Evolutionary conservation across 2,329 filamentous ascomycete genomes (phyloP).

Genomic region (Fusarium armeniacum): DNA sequence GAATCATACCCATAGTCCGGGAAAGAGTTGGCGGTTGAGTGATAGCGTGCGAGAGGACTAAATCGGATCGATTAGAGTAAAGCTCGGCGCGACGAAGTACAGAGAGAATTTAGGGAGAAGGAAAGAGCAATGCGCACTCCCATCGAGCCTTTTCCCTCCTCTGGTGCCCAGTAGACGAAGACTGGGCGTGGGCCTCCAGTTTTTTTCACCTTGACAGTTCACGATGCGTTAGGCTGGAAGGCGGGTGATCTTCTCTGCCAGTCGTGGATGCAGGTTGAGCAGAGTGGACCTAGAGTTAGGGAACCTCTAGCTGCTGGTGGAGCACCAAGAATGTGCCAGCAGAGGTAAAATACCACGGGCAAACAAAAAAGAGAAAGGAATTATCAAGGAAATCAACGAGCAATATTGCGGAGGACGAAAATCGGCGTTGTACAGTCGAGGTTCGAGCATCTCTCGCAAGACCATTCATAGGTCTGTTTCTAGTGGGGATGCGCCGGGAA

Average conservation of each 20-base stretch:
- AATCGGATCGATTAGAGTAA: slow-evolving; percentile 23
- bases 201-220: slow-evolving; percentile 48
- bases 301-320: slow-evolving; percentile 4
- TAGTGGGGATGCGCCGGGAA: slow-evolving; percentile 43
- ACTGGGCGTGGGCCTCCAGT: slow-evolving; percentile 49
- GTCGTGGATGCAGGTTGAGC: slow-evolving; percentile 14
- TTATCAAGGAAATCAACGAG: slow-evolving; percentile 1
- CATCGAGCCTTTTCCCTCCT: slow-evolving; percentile 49
- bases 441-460: slow-evolving; percentile 16
- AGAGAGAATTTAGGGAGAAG: slow-evolving; percentile 8
- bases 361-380: neutral
- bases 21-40: slow-evolving; percentile 56
- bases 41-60: slow-evolving; percentile 55
- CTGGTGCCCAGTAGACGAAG: slow-evolving; percentile 36
- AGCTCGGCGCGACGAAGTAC: slow-evolving; percentile 18
- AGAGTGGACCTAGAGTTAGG: neutral
- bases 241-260: slow-evolving; percentile 30
- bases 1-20: slow-evolving; percentile 60
- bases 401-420: slow-evolving; percentile 14
- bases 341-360: slow-evolving; percentile 2
- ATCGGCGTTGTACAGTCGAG: slow-evolving; percentile 14
- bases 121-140: slow-evolving; percentile 50
- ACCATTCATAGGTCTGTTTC: slow-evolving; percentile 21
- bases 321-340: slow-evolving; percentile 1
- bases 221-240: slow-evolving; percentile 34